Base-by-base conservation (phyloP, 306 rosid species). In the Cicer arietinum region DNA sequence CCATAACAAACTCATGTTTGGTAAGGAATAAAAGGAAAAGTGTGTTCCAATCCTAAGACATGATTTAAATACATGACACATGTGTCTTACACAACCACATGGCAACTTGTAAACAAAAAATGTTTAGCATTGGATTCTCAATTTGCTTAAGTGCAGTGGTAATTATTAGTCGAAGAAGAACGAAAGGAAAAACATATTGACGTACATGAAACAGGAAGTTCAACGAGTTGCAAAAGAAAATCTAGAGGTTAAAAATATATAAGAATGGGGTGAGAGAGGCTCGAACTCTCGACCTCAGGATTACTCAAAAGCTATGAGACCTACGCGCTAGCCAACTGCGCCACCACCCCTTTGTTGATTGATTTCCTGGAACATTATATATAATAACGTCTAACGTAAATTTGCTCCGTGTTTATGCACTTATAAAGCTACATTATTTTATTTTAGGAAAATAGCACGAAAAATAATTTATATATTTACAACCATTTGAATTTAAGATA, bases 311-410 rank as follows among this genome's bases (percentile, higher is more conserved):
- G 67, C 67, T 80, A 80, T 80, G 83, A 80, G 84, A 74, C 84
- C 80, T 80, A 80, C 84, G 84, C 80, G 80, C 76, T 74, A 80
- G 80, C 79, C 83, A 73, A 73, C 83, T 80, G 75, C 76, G 76
- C 73, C 82, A 79, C 77, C 82, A 79, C 78, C 82, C 82, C 82
- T 22, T 22, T 22, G 25, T 22, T 22, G 25, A 22, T 0, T 22
- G 25, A 22, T 22, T 1, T 22, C 3, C 25, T 22, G 1, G 1
- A 1, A 20, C 22, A 20, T n/a, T 20, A 20, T 20, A 20, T 0
- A 20, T 20, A 20, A 1, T 20, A 43, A 43, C 8, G 8, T 7
- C 2, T 22, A 22, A 22, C 2, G 35, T 2, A 25, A 25, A 25
- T 3, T 25, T 25, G 4, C 35, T 25, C 35, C 35, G 35, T 25